Evolutionary conservation across 2,329 filamentous ascomycete species (phyloP).

Genomic region (Diaporthe longicolla): DNA sequence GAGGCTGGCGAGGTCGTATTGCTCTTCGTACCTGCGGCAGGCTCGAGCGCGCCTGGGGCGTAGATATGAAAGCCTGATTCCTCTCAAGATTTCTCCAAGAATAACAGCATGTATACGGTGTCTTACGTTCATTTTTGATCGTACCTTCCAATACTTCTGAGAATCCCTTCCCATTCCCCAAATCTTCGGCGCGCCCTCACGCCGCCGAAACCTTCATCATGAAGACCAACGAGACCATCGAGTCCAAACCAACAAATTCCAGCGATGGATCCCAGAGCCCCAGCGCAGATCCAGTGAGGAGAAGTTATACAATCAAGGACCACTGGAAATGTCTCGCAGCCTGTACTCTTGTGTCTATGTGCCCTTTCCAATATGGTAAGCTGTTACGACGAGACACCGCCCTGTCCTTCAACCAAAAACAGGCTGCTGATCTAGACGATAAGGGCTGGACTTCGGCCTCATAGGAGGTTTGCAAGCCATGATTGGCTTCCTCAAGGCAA

Average conservation of each 20-base stretch:
- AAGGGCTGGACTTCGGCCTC: slow-evolving; percentile 59
- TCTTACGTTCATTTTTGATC: not conserved
- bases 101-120: not conserved
- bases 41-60: slow-evolving; percentile 5
- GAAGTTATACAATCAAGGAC: slow-evolving; percentile 43
- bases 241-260: slow-evolving; percentile 6
- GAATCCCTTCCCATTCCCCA: not conserved
- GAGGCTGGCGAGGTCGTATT: not conserved
- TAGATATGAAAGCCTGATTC: slow-evolving; percentile 20
- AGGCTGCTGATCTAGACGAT: not conserved
- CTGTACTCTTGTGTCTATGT: slow-evolving; percentile 63
- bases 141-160: not conserved
- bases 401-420: not conserved
- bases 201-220: not conserved
- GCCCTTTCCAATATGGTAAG: slow-evolving; percentile 66
- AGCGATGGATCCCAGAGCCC: slow-evolving; percentile 18
- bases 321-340: slow-evolving; percentile 55
- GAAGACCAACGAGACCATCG: slow-evolving; percentile 11
- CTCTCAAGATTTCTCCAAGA: not conserved
- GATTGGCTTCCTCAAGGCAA: slow-evolving; percentile 61
- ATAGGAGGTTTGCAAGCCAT: slow-evolving; percentile 67
- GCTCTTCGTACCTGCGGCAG: not conserved
- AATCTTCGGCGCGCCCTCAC: not conserved
- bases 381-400: not conserved
- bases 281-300: not conserved